Evolutionary conservation across 495 filamentous ascomycete species (phyloP), one percentile per base, ranked within the genome.

Genomic region (Pyrenula aspistea): DNA sequence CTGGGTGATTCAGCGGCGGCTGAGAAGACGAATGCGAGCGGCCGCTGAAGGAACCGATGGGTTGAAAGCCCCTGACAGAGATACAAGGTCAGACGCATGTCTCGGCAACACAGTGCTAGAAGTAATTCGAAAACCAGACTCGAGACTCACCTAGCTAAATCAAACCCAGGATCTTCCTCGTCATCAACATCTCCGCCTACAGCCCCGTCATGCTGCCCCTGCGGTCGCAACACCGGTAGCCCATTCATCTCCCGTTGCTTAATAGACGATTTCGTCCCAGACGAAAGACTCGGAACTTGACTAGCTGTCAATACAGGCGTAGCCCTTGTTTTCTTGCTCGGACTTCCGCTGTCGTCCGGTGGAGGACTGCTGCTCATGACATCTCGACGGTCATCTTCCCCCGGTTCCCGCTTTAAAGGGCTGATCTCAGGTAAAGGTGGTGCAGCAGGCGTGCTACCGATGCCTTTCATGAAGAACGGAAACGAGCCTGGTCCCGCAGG

Each of bases 391-490:
- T 67, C 68, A 22, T 74, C 71, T n/a, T 63, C 62, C 21, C 63
- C 70, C 60, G 78, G 58, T 49, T 75, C 70, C 10, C 73, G 70
- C 65, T 79, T 81, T n/a, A 80, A 53, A 3, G 84, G 82, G 61
- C 79, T 86, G 68, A 80, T 73, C 49, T 86, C 82, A 10, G 76
- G 69, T 25, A 76, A 72, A 8, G 8, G n/a, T 0, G 81, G 76
- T 57, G 81, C 80, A 1, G 86, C 82, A 42, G 91, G 91, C 0
- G 91, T 96, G 69, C 83, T 90, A 11, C 85, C 82, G 79, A 73
- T 71, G 59, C 73, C 67, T 25, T 42, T 71, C 83, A 52, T 64
- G 86, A 93, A 64, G 89, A 94, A 92, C 92, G 97, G 72, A 96
- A 97, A 20, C 92, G 90, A n/a, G 94, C 93, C 50, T 21, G 50